phyloP scores from a whole-genome alignment of 2,329 filamentous ascomycete species.

The Alternaria infectoria region DNA sequence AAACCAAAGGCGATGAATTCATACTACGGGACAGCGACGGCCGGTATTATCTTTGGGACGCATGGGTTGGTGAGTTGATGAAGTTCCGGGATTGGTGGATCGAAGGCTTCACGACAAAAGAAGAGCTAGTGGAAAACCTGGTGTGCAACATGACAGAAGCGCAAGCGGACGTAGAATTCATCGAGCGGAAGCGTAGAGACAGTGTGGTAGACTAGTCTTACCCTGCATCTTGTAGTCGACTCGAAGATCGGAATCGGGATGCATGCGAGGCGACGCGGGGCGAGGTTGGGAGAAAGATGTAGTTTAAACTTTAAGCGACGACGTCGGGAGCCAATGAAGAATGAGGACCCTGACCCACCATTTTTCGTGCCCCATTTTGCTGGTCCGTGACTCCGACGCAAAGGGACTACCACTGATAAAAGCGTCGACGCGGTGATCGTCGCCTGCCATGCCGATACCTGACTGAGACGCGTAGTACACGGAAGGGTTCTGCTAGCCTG shows the following conservation, averaged over 20 bases:
- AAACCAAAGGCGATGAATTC: constrained; percentile 2
- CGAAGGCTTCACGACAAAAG: constrained; percentile 5
- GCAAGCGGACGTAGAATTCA: constrained; percentile 3
- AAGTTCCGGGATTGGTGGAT: constrained; percentile 6
- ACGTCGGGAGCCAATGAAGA: constrained; percentile 16
- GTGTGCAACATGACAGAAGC: constrained; percentile 6
- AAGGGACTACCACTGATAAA: background rate
- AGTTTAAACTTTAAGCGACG: constrained; percentile 12
- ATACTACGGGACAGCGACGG: constrained; percentile 2
- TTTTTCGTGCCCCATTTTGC: constrained; percentile 15
- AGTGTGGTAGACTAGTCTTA: background rate
- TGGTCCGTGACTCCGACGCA: constrained; percentile 20
- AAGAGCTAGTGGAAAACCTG: constrained; percentile 6
- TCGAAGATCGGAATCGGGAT: background rate
- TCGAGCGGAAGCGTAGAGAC: background rate
- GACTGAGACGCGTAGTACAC: constrained; percentile 17
- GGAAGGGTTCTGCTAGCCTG: background rate
- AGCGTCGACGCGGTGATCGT: background rate
- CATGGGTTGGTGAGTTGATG: constrained; percentile 6
- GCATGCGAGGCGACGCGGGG: background rate
- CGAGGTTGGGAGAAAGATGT: background rate
- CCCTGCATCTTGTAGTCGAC: background rate
- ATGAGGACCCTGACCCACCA: constrained; percentile 11
- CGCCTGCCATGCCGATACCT: constrained; percentile 26
- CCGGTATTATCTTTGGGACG: constrained; percentile 12